These are phyloP conservation scores for Rheum nobile DNA, from an alignment of 148 eudicot species.

Conservation along the genomic window DNA sequence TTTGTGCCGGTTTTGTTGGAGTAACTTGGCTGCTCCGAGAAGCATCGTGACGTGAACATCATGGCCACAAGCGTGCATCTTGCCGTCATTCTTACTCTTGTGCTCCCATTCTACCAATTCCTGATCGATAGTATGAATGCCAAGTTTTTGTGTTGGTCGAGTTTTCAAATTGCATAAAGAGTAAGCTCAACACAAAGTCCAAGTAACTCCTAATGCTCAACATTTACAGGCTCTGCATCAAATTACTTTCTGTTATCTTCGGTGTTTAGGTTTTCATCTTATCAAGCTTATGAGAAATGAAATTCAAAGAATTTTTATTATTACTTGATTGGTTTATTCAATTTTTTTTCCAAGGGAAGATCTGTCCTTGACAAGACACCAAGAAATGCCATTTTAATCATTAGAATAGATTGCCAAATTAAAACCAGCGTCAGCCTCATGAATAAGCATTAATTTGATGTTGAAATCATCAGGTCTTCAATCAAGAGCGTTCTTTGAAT, in stretches of 20 bases:
- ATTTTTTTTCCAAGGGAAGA: no score
- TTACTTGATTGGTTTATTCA: no score
- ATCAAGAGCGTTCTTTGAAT: background rate
- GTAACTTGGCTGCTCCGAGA: constrained; percentile 88
- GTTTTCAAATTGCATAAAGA: background rate
- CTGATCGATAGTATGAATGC: constrained; percentile 16
- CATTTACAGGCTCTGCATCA: no score
- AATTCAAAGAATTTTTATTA: no score
- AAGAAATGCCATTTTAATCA: background rate
- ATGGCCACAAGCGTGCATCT: constrained; percentile 92
- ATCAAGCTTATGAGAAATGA: no score
- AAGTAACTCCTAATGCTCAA: no score
- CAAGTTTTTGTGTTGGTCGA: background rate
- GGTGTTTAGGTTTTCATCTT: no score
- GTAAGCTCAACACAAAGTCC: background rate
- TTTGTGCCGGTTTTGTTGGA: constrained; percentile 23
- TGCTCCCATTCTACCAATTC: constrained; percentile 90
- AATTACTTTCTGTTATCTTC: no score
- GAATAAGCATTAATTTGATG: background rate
- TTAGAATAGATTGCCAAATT: background rate
- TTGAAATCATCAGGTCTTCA: background rate
- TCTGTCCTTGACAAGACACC: background rate
- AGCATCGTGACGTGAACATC: constrained; percentile 92
- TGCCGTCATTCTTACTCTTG: constrained; percentile 75
- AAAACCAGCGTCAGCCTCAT: background rate